Evolutionary conservation across 148 eudicot genomes (phyloP), one percentile per base, ranked within the genome.

Genomic region (Tetragonia tetragonoides): DNA sequence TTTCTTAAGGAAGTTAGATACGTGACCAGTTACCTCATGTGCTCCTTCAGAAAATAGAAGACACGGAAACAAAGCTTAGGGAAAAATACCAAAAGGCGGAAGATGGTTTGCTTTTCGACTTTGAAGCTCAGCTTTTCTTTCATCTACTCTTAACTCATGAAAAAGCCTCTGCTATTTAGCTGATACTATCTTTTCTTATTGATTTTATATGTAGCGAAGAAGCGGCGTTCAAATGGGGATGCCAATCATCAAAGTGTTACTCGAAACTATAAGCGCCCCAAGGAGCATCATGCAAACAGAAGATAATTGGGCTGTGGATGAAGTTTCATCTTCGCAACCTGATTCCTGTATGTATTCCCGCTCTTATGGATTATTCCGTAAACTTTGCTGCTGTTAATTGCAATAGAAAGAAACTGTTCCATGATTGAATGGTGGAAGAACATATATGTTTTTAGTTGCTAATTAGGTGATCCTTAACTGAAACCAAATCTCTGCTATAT

Each of bases 121-220:
- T 73, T 59, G 51, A 57, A 17, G 20, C 42, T 72, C n/a, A 5
- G 1, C 5, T 61, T 40, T 40, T 60, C n/a, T 2, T 73, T 56
- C 10, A n/a, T 20, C 38, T 59, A 46, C 59, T 23, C 76, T 59
- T 24, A n/a, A 3, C 39, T 14, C 0, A 59, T 38, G 10, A 10
- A 8, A 7, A n/a, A 42, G 44, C 37, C 68, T 12, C 4, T 73
- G 34, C 37, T 12, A 73, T 15, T 56, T 57, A 20, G 56, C 42
- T 73, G 28, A 72, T 12, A 59, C 14, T 3, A 20, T 18, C 3
- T 57, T 57, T 56, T 57, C 4, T 17, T 11, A 38, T 59, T 1
- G 38, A 40, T 60, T 59, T 73, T 3, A 73, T 60, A 39, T n/a
- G n/a, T 23, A 59, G 76, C n/a, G 11, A 57, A 59, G 65, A 73